Evolutionary conservation across 495 filamentous ascomycete genomes (phyloP).

Genomic region (Emericellopsis terricola): DNA sequence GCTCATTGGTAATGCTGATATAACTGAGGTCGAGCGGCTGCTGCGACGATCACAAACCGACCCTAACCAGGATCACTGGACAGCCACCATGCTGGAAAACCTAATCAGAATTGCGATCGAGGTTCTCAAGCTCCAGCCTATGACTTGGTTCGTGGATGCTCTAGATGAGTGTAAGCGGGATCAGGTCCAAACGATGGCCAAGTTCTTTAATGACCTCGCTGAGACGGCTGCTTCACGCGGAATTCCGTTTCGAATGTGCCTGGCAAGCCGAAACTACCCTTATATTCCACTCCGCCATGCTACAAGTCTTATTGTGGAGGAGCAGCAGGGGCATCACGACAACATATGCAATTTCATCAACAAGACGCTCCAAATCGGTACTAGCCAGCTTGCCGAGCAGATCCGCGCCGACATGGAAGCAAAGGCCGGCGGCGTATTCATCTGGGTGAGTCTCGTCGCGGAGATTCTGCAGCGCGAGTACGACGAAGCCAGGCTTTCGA

Average conservation of each 20-base stretch:
- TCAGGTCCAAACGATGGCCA: conserved; percentile 6
- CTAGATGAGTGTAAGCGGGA: conserved; percentile 18
- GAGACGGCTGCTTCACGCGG: too few species aligned
- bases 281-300: conserved; percentile 7
- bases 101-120: neutral
- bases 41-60: too few species aligned
- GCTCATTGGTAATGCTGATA: too few species aligned
- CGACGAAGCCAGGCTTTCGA: conserved; percentile 8
- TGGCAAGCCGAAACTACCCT: conserved; percentile 19
- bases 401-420: conserved; percentile 8
- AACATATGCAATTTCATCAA: conserved; percentile 3
- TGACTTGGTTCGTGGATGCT: conserved; percentile 17
- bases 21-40: too few species aligned
- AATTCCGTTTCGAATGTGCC: too few species aligned
- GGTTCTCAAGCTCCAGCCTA: neutral
- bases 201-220: conserved; percentile 4
- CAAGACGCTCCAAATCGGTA: neutral
- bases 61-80: conserved; percentile 8
- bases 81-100: conserved; percentile 7
- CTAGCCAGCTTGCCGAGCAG: conserved; percentile 2
- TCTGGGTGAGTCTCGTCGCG: conserved; percentile 21
- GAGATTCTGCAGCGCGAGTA: conserved; percentile 19
- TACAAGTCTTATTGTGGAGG: conserved; percentile 8
- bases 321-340: conserved; percentile 6
- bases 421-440: conserved; percentile 21